Evolutionary conservation across 345 rosid species (phyloP), one percentile per base, ranked within the genome.

Genomic region (Kandelia obovata): DNA sequence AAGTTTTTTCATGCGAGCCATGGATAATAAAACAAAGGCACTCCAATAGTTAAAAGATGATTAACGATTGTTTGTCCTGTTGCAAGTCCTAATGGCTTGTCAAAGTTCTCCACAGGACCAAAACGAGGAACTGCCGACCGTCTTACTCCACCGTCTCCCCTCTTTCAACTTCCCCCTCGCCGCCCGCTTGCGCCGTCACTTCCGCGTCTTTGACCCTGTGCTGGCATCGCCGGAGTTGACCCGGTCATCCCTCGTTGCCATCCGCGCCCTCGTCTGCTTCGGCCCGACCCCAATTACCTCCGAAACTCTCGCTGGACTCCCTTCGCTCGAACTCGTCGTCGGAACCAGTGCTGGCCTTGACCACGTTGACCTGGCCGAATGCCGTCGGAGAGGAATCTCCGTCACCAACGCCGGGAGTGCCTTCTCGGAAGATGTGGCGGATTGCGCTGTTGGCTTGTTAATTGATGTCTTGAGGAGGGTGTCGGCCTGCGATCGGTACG

Each of bases 381-480:
- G 78, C 46, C 62, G 23, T 16, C 49, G 70, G 17, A 65, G 73
- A 1, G 74, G 74, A 5, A 64, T 75, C 31, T 30, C 43, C 6
- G 30, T 75, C 28, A 59, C 78, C 3, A 69, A 28, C n/a, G 74
- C 78, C n/a, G 53, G 70, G 11, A 10, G 13, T 2, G 74, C 59
- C 2, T 70, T 21, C 31, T 53, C 78, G 0, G 70, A 64, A 26
- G 62, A 75, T 21, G 74, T 7, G 7, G 71, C 74, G 7, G 78
- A 69, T 27, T 30, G 5, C 6, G 70, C 74, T 2, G 70, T 75
- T 28, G 70, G 53, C 0, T 20, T 70, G 56, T 16, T 75, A 49
- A 58, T 75, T 16, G 70, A 65, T 37, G 78, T 75, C 35, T 28
- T 70, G 49, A 55, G 78, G 56, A 37, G 52, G 20, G 39, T 75